Percentiles rank a stretch among this genome's conserved stretches.
Conservation (phyloP, 2,329 filamentous ascomycete genomes). For the Talaromyces marneffei region DNA sequence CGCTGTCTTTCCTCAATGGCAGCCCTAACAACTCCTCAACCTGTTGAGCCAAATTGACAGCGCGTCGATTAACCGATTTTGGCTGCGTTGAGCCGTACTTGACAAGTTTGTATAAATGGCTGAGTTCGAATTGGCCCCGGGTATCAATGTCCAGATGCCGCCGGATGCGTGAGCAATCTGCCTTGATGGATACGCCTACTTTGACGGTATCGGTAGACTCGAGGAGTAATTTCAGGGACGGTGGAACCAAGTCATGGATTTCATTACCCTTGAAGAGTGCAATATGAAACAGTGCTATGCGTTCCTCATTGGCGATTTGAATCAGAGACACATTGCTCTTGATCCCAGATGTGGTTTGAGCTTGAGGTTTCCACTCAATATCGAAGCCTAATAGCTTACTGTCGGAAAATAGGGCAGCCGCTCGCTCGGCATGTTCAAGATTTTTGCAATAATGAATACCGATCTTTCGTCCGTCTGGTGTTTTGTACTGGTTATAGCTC, state of each 20-base stretch:
- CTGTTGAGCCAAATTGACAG: slow-evolving; percentile 63
- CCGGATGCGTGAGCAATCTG: slow-evolving; percentile 62
- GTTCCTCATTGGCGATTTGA: slow-evolving; percentile 71
- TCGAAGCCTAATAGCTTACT: slow-evolving; percentile 79
- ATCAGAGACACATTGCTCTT: slow-evolving; percentile 73
- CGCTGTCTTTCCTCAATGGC: slow-evolving; percentile 66
- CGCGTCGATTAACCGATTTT: slow-evolving; percentile 57
- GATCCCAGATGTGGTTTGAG: slow-evolving; percentile 44
- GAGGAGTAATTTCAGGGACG: slow-evolving; percentile 65
- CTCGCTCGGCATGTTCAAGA: slow-evolving; percentile 59
- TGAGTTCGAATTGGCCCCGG: slow-evolving; percentile 70
- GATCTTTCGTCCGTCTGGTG: slow-evolving; percentile 48
- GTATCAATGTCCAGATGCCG: slow-evolving; percentile 61
- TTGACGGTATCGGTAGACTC: slow-evolving; percentile 66
- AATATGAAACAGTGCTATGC: slow-evolving; percentile 76
- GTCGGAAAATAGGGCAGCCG: slow-evolving; percentile 59
- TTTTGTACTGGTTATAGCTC: slow-evolving; percentile 41
- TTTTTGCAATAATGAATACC: slow-evolving; percentile 73
- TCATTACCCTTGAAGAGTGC: slow-evolving; percentile 52
- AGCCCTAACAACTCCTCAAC: slow-evolving; percentile 65
- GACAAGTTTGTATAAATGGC: slow-evolving; percentile 72
- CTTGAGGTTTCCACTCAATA: slow-evolving; percentile 69
- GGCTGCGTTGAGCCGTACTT: slow-evolving; percentile 56
- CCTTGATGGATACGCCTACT: slow-evolving; percentile 68
- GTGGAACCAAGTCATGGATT: slow-evolving; percentile 56